Base-by-base conservation (phyloP, 1,139 yeast genomes). In the Candida freyschussii region DNA sequence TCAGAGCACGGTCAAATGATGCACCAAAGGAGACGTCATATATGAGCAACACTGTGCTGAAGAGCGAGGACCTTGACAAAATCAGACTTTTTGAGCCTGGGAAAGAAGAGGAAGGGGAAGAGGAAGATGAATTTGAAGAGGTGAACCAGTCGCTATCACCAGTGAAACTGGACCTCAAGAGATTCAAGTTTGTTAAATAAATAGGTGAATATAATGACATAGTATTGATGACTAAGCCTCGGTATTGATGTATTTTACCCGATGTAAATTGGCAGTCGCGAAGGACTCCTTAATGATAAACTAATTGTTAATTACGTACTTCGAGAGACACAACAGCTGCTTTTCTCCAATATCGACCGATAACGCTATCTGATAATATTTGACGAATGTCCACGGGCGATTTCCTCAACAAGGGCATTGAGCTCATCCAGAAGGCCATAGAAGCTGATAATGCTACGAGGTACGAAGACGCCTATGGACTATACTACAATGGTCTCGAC, bases 381-480 rank as follows among this genome's bases (percentile, higher is more conserved):
- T n/a, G n/a, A n/a, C n/a, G n/a, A n/a, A 69, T 69, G 74, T 69
- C 76, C 34, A 74, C 83, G 20, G 74, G 83, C 11, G 97, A 91
- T 56, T 89, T 91, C 56, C 69, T 91, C 30, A 78, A 83, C 43
- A 93, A 91, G 59, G 99, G 97, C 14, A 87, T 91, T 21, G 96
- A 87, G 45, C 70, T 89, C 30, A 94, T 91, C 12, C 95, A 87
- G 54, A 82, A 82, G 59, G 98, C 98, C 17, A 87, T 93, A 37
- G 96, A 89, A 55, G 89, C 95, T 7, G 99, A 93, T 57, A 79
- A 86, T 16, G 91, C 89, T 19, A 83, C 93, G 29, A 71, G 82
- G 45, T 91, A 89, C 51, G 96, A 86, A 40, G 97, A 91, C 46
- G 98, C 98, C 0, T 91, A 91, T 59, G 84, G 86, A 40, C 72